These are phyloP conservation scores for Amylostereum areolatum DNA, from an alignment of 1,284 basidiomycete genomes.

Conservation along the genomic window DNA sequence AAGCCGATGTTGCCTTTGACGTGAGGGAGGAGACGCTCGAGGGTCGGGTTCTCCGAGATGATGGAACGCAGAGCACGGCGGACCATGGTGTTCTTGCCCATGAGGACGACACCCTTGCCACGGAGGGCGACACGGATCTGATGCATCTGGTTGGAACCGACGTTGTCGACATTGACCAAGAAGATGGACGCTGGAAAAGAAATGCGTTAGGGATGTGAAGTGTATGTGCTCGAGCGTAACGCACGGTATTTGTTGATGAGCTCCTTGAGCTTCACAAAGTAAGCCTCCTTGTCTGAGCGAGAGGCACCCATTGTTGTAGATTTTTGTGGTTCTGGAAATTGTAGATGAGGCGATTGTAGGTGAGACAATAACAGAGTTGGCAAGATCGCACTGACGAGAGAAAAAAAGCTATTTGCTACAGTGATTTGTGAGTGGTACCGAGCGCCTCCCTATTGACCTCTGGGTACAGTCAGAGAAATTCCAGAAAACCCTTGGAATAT, in stretches of 20 bases:
- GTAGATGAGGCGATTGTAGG: background rate
- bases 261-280: conserved; percentile 94
- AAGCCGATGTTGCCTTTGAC: conserved; percentile 98
- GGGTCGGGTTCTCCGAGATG: conserved; percentile 86
- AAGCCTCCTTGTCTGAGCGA: conserved; percentile 87
- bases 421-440: conserved; percentile 20
- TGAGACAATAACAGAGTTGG: conserved; percentile 2
- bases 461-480: conserved; percentile 20
- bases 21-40: conserved; percentile 94
- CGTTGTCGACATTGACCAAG: conserved; percentile 99
- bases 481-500: background rate
- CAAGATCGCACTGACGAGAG: conserved; percentile 19
- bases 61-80: conserved; percentile 94
- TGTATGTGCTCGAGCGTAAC: conserved; percentile 24
- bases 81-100: conserved; percentile 99
- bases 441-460: conserved; percentile 88
- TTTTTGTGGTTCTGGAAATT: conserved; percentile 14
- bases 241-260: conserved; percentile 87
- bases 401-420: conserved; percentile 14
- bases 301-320: conserved; percentile 79
- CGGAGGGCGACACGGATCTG: conserved; percentile 97
- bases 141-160: conserved; percentile 99
- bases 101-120: conserved; percentile 94
- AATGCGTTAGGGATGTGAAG: background rate
- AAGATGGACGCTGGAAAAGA: conserved; percentile 87